Conservation (phyloP, 768 basidiomycete genomes). For the Leccinum uliginosum region DNA sequence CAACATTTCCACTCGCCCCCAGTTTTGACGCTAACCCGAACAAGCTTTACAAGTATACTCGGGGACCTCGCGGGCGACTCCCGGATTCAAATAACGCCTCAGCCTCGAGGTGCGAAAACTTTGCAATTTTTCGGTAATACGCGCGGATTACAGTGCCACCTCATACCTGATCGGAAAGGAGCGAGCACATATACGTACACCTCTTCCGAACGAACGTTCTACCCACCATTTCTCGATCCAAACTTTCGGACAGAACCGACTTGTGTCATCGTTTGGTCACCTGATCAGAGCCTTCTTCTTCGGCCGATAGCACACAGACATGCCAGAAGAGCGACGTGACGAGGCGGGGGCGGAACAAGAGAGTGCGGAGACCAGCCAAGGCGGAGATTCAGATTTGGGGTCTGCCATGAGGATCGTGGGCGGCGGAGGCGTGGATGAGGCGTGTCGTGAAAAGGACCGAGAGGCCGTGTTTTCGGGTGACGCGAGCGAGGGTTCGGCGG, state of each 20-base stretch:
- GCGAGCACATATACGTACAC: constrained; percentile 2
- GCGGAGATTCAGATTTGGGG: constrained; percentile 24
- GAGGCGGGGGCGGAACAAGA: background rate
- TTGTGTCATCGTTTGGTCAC: background rate
- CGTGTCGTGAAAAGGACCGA: constrained; percentile 18
- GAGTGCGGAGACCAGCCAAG: background rate
- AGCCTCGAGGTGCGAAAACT: constrained; percentile 9
- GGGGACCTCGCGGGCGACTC: background rate
- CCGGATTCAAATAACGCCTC: background rate
- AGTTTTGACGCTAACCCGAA: background rate
- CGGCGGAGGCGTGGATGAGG: constrained; percentile 19
- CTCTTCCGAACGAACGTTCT: background rate
- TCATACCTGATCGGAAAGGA: constrained; percentile 7
- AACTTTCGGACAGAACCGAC: background rate
- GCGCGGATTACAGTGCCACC: constrained; percentile 3
- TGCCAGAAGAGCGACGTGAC: constrained; percentile 2
- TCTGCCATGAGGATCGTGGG: constrained; percentile 24
- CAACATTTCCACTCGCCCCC: background rate
- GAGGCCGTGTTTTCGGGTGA: constrained; percentile 22
- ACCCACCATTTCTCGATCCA: background rate
- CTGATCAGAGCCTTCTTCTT: constrained; percentile 2
- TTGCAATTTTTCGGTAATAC: constrained; percentile 7
- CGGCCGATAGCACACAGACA: constrained; percentile 5
- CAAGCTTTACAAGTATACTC: constrained; percentile 1
- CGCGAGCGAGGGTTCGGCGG: constrained; percentile 11